Evolutionary conservation across 1,284 basidiomycete species (phyloP), one percentile per base, ranked within the genome.

Genomic region (Earliella scabrosa): DNA sequence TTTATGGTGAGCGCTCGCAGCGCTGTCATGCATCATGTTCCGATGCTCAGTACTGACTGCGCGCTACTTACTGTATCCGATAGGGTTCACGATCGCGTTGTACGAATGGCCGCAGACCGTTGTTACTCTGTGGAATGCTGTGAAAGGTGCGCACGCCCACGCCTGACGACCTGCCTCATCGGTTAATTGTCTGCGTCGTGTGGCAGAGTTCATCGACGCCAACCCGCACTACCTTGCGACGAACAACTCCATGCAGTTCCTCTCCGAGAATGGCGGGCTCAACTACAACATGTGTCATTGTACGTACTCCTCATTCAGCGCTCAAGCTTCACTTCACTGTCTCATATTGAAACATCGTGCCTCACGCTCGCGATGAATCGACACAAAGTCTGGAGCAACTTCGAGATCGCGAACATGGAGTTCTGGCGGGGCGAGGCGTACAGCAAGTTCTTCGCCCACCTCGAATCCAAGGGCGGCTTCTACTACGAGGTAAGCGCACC

Each of bases 401-500:
- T 91, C 66, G 90, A 93, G 71, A 90, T 93, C 56, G 91, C 85
- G 36, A 77, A 81, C 70, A 78, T 85, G 77, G 77, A 83, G 50
- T 82, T 85, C 64, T 84, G 81, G 78, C 73, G 82, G 6, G 71
- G 79, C 3, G 77, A 86, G 32, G 83, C 86, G 1, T 94, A 94
- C 73, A 76, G 74, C 35, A 77, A 81, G 38, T 93, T 83, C 78
- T 93, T 94, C 70, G 80, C 89, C 7, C 79, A 81, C 66, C 78
- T 95, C 11, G 92, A 95, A 64, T 64, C 75, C 32, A 76, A 78
- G 16, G 92, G 92, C 39, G 90, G 90, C 2, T 92, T 92, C 71
- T 90, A 88, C 71, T 91, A 92, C 66, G 89, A 92, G 82, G 82
- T 82, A 43, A n/a, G n/a, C n/a, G n/a, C n/a, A n/a, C n/a, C n/a